Evolutionary conservation across 2,329 filamentous ascomycete genomes (phyloP), one percentile per base, ranked within the genome.

Genomic region (Aspergillus fructus): DNA sequence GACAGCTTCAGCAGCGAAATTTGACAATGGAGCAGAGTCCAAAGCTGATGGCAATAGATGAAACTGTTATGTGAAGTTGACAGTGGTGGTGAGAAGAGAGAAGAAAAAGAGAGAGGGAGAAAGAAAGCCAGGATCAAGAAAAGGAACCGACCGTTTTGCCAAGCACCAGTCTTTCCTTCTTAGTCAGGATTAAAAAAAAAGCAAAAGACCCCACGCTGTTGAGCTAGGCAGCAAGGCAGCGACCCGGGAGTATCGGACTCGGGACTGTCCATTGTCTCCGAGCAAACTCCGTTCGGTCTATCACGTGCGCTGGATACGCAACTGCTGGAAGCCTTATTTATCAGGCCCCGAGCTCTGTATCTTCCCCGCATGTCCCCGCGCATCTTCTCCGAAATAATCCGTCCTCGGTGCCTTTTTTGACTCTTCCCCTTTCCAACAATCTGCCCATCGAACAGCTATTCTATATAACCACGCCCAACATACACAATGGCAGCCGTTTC

Each of bases 81-180:
- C 56, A 63, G 21, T 30, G 57, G 55, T 56, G 60, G 62, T 56
- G 53, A 50, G 59, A 59, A 53, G 58, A 65, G 27, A 30, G 27
- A 30, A 30, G 9, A 11, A 30, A 9, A 21, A 24, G 24, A 63
- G 60, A 58, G 61, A 50, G 53, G 52, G 49, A 59, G 45, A 55
- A 43, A 61, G 61, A 59, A 62, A 58, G 60, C 62, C 41, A 58
- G 55, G 55, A 62, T 61, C 37, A 42, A 62, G 60, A 60, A 64
- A 59, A 49, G 62, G 60, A 65, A 63, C 68, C 56, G 59, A 70
- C 49, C 63, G 17, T 42, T 59, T 49, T 53, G 60, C 58, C 58
- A 63, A 66, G 63, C 39, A 33, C 47, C 19, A 30, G 34, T 33
- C 51, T 48, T 45, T 30, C 42, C 33, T 47, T 47, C 42, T 53